Conservation (phyloP, 495 filamentous ascomycete genomes). For the Symbiotaphrina buchneri region DNA sequence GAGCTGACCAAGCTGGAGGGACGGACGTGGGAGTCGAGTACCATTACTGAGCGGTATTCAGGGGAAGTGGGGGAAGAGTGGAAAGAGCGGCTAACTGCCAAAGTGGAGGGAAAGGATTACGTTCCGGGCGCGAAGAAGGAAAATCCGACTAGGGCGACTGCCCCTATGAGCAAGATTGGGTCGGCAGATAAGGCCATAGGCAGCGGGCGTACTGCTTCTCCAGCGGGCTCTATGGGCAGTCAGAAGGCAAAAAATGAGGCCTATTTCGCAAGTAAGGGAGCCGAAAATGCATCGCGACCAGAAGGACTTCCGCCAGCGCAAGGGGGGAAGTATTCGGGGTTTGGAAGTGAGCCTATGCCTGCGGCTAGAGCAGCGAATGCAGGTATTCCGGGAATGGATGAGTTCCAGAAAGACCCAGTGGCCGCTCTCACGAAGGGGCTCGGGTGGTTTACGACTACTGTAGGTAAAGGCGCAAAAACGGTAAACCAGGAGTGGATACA, state of each 20-base stretch:
- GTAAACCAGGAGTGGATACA: constrained; percentile 78
- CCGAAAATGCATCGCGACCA: constrained; percentile 53
- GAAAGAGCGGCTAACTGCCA: constrained; percentile 72
- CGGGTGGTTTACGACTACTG: constrained; percentile 75
- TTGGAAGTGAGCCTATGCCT: constrained; percentile 44
- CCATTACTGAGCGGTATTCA: constrained; percentile 67
- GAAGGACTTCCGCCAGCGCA: constrained; percentile 60
- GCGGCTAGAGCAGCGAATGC: neutral
- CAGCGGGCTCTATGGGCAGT: constrained; percentile 8
- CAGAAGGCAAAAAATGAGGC: constrained; percentile 55
- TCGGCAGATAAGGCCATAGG: neutral
- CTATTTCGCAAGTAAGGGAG: constrained; percentile 70
- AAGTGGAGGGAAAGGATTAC: constrained; percentile 69
- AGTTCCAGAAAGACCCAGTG: constrained; percentile 78
- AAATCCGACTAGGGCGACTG: neutral
- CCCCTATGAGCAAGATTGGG: neutral
- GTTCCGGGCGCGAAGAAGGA: constrained; percentile 32
- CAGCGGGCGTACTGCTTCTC: constrained; percentile 9
- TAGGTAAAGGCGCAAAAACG: constrained; percentile 70
- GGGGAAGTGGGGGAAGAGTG: constrained; percentile 81
- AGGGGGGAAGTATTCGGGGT: constrained; percentile 80
- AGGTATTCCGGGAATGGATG: constrained; percentile 41
- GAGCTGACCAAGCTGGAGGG: constrained; percentile 32
- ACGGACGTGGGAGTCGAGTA: constrained; percentile 42
- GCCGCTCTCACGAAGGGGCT: constrained; percentile 78